These are phyloP conservation scores for Trametes villosa DNA, from an alignment of 768 basidiomycete species.

Conservation along the genomic window DNA sequence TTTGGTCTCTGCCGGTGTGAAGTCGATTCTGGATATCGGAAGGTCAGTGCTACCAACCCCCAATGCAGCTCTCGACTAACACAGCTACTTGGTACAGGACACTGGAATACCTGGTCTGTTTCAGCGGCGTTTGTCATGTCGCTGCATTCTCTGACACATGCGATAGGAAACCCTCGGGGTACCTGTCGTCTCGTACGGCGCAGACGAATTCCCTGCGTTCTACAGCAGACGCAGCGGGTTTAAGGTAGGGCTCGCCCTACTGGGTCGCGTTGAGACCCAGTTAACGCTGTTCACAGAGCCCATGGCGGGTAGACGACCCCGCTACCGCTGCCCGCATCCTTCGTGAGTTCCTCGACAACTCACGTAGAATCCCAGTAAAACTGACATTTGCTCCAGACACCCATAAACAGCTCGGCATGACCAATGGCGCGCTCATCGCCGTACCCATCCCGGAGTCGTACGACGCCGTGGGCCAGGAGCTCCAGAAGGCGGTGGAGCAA, in stretches of 20 bases:
- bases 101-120: conserved; percentile 72
- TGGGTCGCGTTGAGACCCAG: background rate
- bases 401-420: conserved; percentile 70
- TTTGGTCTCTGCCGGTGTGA: conserved; percentile 91
- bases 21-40: conserved; percentile 93
- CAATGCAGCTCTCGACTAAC: background rate
- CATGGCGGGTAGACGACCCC: conserved; percentile 75
- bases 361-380: background rate
- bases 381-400: conserved; percentile 50
- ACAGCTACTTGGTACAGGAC: conserved; percentile 50
- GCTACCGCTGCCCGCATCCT: conserved; percentile 73
- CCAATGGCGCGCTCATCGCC: conserved; percentile 80
- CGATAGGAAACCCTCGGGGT: conserved; percentile 92
- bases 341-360: conserved; percentile 47
- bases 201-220: conserved; percentile 92
- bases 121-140: no score
- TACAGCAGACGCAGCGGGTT: conserved; percentile 85
- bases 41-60: conserved; percentile 43
- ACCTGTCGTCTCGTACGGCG: conserved; percentile 82
- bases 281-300: conserved; percentile 52
- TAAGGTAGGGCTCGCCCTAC: conserved; percentile 48
- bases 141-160: background rate
- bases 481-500: conserved; percentile 81
- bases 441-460: conserved; percentile 87
- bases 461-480: conserved; percentile 62